Evolutionary conservation across 768 basidiomycete species (phyloP), one percentile per base, ranked within the genome.

Genomic region (Mrakia hoshinonis): DNA sequence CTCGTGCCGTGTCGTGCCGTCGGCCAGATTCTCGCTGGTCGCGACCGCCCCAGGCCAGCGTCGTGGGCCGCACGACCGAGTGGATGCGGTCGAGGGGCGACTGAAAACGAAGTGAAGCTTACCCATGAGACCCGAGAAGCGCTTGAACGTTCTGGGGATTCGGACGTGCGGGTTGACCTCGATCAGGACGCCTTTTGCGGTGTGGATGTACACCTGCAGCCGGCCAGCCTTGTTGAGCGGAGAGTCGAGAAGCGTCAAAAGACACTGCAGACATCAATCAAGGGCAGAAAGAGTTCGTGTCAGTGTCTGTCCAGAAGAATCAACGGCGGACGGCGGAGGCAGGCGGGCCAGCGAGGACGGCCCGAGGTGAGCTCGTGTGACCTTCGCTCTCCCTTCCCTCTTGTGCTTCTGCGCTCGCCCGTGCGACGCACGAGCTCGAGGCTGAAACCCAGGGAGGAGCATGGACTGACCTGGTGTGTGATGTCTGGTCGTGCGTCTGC

Each of bases 401-500:
- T n/a, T n/a, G n/a, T n/a, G n/a, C n/a, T n/a, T n/a, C n/a, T n/a
- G n/a, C n/a, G n/a, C n/a, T n/a, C n/a, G n/a, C n/a, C n/a, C n/a
- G n/a, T n/a, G n/a, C n/a, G n/a, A n/a, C n/a, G n/a, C n/a, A n/a
- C n/a, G n/a, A n/a, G n/a, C 3, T 52, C 51, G 10, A 22, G 12
- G 7, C 12, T 11, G 6, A 26, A 29, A 15, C 11, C 18, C 4
- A 55, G 3, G 34, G 29, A 9, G 15, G 1, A 7, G 18, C 4
- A 34, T n/a, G 38, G n/a, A 78, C 84, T 64, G 71, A 92, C 93
- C 86, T 97, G 96, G 79, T 99, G 96, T 0, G 96, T 98, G 77
- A 98, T 98, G 81, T 98, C 96, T 2, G 96, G 96, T 74, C 96
- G 83, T n/a, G 96, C 96, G 81, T 98, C 94, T 20, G 96, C 96